phyloP scores from a whole-genome alignment of 2,329 filamentous ascomycete genomes.

The Stachybotrys chartarum region DNA sequence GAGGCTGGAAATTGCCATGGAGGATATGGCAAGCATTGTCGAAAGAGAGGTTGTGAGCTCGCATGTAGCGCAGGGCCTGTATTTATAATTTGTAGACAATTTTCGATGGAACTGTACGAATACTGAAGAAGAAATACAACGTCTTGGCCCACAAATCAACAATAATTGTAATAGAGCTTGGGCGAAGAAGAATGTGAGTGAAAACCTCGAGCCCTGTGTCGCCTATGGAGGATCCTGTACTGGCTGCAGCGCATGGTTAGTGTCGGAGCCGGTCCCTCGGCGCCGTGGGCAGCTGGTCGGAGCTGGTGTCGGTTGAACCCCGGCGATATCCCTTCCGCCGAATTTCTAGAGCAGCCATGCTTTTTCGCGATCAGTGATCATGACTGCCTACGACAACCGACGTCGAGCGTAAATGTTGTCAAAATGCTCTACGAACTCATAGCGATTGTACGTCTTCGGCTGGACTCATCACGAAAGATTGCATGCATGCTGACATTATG shows the following conservation, averaged over 20 bases:
- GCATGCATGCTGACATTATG: constrained; percentile 7
- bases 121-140: too few species aligned
- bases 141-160: too few species aligned
- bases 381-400: neutral
- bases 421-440: constrained; percentile 96
- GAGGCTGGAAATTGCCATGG: constrained; percentile 79
- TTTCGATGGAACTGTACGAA: neutral
- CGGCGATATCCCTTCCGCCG: constrained; percentile 6
- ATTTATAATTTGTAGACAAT: too few species aligned
- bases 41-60: constrained; percentile 36
- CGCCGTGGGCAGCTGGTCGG: neutral
- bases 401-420: constrained; percentile 19
- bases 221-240: too few species aligned
- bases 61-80: neutral
- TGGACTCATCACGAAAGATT: neutral
- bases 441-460: constrained; percentile 63
- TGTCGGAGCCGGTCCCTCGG: neutral
- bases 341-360: neutral
- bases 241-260: too few species aligned
- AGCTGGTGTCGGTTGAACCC: neutral
- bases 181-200: too few species aligned
- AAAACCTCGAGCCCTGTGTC: too few species aligned
- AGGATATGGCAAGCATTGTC: constrained; percentile 50
- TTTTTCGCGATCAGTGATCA: neutral
- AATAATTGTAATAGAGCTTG: too few species aligned